Percentiles rank a stretch among this genome's conserved stretches.
Evolutionary conservation across 1,284 basidiomycete genomes (phyloP).

Genomic region (Phellopilus nigrolimitatus): DNA sequence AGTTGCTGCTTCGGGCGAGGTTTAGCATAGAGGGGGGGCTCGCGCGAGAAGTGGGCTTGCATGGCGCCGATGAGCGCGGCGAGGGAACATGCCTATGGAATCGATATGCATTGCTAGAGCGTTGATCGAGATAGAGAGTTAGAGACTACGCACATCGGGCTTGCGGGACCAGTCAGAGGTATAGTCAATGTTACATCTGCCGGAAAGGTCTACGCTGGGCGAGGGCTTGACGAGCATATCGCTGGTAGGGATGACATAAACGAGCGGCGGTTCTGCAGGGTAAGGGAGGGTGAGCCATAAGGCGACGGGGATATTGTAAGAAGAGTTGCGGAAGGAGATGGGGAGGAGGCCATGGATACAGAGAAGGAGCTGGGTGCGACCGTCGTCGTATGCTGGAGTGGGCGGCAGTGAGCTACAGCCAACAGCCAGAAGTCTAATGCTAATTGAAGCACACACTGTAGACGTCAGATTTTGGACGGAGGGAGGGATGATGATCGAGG

Average conservation of each 20-base stretch:
- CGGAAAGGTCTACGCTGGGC: slow-evolving; percentile 78
- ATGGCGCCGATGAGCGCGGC: slow-evolving; percentile 64
- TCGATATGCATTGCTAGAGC: slow-evolving; percentile 17
- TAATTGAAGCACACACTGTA: slow-evolving; percentile 70
- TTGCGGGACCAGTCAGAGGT: slow-evolving; percentile 76
- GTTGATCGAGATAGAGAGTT: slow-evolving; percentile 22
- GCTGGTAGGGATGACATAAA: slow-evolving; percentile 92
- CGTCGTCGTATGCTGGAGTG: slow-evolving; percentile 92
- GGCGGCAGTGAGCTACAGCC: slow-evolving; percentile 8
- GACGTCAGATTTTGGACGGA: slow-evolving; percentile 87
- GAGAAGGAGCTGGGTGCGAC: slow-evolving; percentile 85
- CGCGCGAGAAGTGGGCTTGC: slow-evolving; percentile 76
- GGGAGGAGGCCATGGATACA: slow-evolving; percentile 90
- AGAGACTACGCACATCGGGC: slow-evolving; percentile 61
- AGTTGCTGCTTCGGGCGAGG: slow-evolving; percentile 36
- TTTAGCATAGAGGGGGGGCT: slow-evolving; percentile 91
- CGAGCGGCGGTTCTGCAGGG: slow-evolving; percentile 77
- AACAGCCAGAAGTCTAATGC: slow-evolving; percentile 22
- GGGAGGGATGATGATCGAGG: slow-evolving; percentile 55
- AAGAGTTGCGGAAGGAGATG: slow-evolving; percentile 69
- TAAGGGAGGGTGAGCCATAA: slow-evolving; percentile 86
- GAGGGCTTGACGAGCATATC: slow-evolving; percentile 87
- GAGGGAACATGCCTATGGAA: slow-evolving; percentile 61
- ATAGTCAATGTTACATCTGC: slow-evolving; percentile 67
- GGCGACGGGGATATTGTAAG: slow-evolving; percentile 93